Conservation (phyloP, 2,329 filamentous ascomycete species). For the Aureobasidium uvarum region DNA sequence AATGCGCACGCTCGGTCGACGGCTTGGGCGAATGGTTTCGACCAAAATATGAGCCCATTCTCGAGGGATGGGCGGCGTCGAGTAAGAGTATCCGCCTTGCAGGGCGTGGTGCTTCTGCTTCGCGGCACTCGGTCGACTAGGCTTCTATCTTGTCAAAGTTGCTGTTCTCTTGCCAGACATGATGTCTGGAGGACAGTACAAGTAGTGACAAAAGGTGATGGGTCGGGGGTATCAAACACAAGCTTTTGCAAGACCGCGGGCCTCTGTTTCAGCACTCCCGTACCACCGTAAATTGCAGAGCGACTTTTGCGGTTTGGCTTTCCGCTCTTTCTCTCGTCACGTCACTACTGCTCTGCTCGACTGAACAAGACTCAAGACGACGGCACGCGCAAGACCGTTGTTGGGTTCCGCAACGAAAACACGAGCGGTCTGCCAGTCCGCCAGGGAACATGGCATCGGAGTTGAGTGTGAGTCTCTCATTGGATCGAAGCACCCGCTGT, state of each 20-base stretch:
- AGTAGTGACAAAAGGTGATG: neutral
- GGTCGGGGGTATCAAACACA: constrained; percentile 6
- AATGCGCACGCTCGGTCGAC: constrained; percentile 7
- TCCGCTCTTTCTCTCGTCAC: neutral
- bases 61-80: neutral
- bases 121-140: neutral
- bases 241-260: constrained; percentile 19
- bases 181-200: neutral
- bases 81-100: neutral
- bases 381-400: constrained; percentile 5
- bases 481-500: neutral
- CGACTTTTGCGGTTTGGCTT: neutral
- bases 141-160: neutral
- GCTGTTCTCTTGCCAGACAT: constrained; percentile 2
- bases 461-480: neutral
- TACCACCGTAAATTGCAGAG: constrained; percentile 8
- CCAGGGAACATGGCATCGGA: constrained; percentile 3
- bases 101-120: neutral
- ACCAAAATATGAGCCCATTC: constrained; percentile 22
- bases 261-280: constrained; percentile 8
- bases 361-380: neutral
- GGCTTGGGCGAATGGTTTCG: constrained; percentile 21
- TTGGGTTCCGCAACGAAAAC: constrained; percentile 3
- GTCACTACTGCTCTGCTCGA: neutral
- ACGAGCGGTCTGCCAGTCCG: neutral